phyloP scores from a whole-genome alignment of 2,329 filamentous ascomycete species.

The Fusarium sulawesiense region DNA sequence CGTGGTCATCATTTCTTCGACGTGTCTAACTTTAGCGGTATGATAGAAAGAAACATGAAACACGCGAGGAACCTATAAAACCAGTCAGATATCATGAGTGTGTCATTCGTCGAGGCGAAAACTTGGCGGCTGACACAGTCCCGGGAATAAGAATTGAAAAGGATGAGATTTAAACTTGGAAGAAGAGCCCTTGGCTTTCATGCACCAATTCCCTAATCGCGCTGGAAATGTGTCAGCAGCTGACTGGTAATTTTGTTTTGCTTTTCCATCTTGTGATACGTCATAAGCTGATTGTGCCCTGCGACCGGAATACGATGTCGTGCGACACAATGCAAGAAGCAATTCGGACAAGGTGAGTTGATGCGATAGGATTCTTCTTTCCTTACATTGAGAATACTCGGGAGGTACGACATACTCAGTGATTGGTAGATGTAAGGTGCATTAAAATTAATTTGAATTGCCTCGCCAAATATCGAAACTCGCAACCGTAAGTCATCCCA shows the following conservation, averaged over 20 bases:
- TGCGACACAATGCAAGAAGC: neutral
- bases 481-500: no score
- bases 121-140: neutral
- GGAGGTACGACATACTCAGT: neutral
- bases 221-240: neutral
- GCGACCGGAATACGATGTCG: accelerated
- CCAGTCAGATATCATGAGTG: neutral
- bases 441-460: neutral
- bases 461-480: neutral
- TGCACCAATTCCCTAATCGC: accelerated
- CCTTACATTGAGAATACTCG: no score
- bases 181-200: neutral
- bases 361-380: no score
- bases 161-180: accelerated
- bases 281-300: neutral
- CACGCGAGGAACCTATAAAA: neutral
- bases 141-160: accelerated
- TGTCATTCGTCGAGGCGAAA: neutral
- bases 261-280: neutral
- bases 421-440: neutral
- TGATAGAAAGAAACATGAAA: neutral
- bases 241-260: neutral
- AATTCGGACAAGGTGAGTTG: no score
- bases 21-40: neutral
- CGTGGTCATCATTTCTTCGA: neutral